Conservation (phyloP, 1,284 basidiomycete species). For the Inonotus hispidus region DNA sequence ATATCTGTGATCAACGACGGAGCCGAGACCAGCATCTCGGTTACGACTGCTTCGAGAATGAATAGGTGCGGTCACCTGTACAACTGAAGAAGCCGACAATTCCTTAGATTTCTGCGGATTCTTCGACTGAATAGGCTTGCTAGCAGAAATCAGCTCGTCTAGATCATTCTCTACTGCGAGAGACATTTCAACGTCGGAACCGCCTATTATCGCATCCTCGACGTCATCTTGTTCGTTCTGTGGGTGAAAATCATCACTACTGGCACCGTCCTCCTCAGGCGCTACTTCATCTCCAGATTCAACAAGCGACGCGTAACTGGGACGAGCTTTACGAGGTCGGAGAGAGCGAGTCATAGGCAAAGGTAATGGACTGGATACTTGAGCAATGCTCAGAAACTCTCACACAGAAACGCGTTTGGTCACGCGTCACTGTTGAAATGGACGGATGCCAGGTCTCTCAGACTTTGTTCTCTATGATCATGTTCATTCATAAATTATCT, state of each 20-base stretch:
- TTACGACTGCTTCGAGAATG: slow-evolving; percentile 37
- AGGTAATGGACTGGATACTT: no score
- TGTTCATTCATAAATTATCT: neutral
- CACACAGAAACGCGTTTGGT: neutral
- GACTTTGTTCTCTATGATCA: neutral
- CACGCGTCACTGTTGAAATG: neutral
- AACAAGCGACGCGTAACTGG: slow-evolving; percentile 32
- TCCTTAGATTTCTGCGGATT: slow-evolving; percentile 8
- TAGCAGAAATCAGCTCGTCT: slow-evolving; percentile 2
- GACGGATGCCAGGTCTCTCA: neutral
- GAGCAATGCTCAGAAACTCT: no score
- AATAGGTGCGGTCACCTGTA: slow-evolving; percentile 20
- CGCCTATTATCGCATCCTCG: slow-evolving; percentile 20
- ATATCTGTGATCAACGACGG: slow-evolving; percentile 62
- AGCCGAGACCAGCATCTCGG: slow-evolving; percentile 48
- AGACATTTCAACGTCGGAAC: slow-evolving; percentile 18
- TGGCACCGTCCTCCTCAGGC: slow-evolving; percentile 25
- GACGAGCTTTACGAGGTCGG: slow-evolving; percentile 37
- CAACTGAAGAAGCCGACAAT: neutral
- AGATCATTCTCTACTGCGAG: slow-evolving; percentile 8
- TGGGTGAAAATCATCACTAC: slow-evolving; percentile 31
- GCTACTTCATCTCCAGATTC: slow-evolving; percentile 19
- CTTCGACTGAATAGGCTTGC: neutral
- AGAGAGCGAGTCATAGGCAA: slow-evolving; percentile 36
- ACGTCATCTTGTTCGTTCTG: slow-evolving; percentile 13